Evolutionary conservation across 148 eudicot species (phyloP), one percentile per base, ranked within the genome.

Genomic region (Rhododendron molle): DNA sequence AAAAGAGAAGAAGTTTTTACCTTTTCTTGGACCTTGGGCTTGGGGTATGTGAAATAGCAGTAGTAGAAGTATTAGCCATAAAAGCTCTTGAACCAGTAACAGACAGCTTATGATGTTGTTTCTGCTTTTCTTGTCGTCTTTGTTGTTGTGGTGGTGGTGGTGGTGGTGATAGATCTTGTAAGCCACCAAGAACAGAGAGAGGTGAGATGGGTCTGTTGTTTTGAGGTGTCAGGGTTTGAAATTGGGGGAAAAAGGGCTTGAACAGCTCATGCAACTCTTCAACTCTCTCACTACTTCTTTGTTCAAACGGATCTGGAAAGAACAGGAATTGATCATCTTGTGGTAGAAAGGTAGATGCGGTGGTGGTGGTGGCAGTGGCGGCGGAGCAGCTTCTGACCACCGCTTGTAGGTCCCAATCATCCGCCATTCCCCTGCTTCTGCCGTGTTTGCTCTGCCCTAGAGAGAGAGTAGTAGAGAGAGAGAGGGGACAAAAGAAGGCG

Each of bases 371-470:
- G 87, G 96, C 28, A 77, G 93, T 34, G 81, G 90, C 15, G 86
- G 92, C 26, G 87, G 86, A 71, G 90, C 94, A 92, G 88, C 95
- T 89, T 72, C 96, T 81, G 85, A 94, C 98, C 71, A 95, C 96
- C 76, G 98, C 98, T 9, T 88, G 93, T 3, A 95, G 93, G 90
- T 94, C 98, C 98, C 98, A 95, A 86, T 95, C 96, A 40, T 90
- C 94, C 9, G 86, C 90, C 93, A 91, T 91, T 81, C 69, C 21
- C 78, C 30, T 76, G 11, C 49, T 78, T 20, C 32, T 71, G 21
- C 30, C 72, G 46, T 76, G 65, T 15, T 67, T 85, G 62, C 13
- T 84, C 21, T 21, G 49, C 21, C 71, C 40, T 71, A 54, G 62
- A 44, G 36, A 28, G 43, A n/a, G n/a, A n/a, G n/a, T n/a, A n/a